These are phyloP conservation scores for Pseudogymnoascus sp. DNA, from an alignment of 2,329 filamentous ascomycete genomes.

Conservation along the genomic window DNA sequence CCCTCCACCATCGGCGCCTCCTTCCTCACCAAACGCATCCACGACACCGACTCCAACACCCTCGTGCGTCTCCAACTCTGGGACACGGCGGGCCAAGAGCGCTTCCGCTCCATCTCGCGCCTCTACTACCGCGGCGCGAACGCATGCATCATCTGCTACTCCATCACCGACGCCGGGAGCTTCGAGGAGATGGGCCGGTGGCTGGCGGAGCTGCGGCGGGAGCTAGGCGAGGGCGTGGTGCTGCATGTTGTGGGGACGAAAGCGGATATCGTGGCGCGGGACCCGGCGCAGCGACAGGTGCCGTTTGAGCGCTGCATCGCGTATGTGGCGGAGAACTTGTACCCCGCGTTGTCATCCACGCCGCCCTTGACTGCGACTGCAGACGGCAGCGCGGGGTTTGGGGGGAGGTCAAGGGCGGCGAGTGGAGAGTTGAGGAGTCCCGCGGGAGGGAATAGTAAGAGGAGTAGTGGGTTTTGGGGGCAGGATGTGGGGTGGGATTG, in stretches of 20 bases:
- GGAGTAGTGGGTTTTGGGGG: constrained; percentile 75
- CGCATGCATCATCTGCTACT: constrained; percentile 89
- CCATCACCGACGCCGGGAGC: constrained; percentile 77
- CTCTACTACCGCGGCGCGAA: constrained; percentile 96
- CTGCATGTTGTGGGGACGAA: constrained; percentile 95
- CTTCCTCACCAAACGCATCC: constrained; percentile 70
- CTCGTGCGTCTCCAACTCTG: constrained; percentile 89
- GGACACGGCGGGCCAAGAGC: constrained; percentile 93
- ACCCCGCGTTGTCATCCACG: constrained; percentile 58
- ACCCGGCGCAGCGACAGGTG: constrained; percentile 71
- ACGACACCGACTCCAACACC: constrained; percentile 78
- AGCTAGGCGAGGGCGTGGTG: constrained; percentile 67
- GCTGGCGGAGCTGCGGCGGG: constrained; percentile 75
- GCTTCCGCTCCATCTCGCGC: constrained; percentile 87
- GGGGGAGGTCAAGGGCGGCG: not conserved
- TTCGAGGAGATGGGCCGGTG: constrained; percentile 90
- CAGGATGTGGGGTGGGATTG: constrained; percentile 94
- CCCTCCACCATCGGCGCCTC: constrained; percentile 68
- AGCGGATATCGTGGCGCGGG: constrained; percentile 78
- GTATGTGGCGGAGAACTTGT: constrained; percentile 87
- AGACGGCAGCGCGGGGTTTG: constrained; percentile 11
- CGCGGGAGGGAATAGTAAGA: constrained; percentile 54
- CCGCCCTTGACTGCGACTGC: constrained; percentile 56
- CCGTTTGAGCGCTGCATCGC: constrained; percentile 93
- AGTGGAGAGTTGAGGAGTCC: constrained; percentile 13